Conservation (phyloP, 2,329 filamentous ascomycete genomes). For the Fusarium napiforme region DNA sequence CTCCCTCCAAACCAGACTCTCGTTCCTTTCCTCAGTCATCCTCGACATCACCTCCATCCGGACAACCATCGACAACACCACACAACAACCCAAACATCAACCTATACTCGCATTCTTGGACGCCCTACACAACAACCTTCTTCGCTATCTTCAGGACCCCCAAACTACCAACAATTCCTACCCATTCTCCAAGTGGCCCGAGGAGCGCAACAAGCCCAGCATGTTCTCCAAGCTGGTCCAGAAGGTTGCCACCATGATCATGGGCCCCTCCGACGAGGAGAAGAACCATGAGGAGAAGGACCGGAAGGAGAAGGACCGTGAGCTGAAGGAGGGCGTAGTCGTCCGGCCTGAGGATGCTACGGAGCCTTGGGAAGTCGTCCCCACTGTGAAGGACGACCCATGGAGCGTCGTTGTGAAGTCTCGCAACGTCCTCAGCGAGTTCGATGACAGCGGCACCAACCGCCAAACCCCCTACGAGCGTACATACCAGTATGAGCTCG, state of each 20-base stretch:
- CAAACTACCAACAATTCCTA: neutral
- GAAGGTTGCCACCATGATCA: neutral
- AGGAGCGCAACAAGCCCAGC: neutral
- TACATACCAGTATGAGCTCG: fast-evolving
- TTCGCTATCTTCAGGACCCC: fast-evolving
- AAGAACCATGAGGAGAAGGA: neutral
- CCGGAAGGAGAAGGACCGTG: neutral
- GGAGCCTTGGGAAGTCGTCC: neutral
- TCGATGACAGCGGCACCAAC: fast-evolving
- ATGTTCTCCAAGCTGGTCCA: neutral
- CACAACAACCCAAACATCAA: no score
- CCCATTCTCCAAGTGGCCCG: neutral
- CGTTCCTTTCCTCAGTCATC: neutral
- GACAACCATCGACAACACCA: no score
- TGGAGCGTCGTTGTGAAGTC: neutral
- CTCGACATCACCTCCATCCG: fast-evolving
- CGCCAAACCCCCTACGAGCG: fast-evolving
- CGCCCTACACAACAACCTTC: neutral
- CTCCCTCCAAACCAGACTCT: neutral
- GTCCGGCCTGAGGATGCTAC: neutral
- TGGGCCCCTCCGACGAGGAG: neutral
- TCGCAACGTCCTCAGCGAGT: fast-evolving
- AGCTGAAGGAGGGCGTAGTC: neutral
- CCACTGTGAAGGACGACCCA: fast-evolving
- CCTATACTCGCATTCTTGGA: no score